A percentile compares a stretch with the other conserved stretches of the same genome.
phyloP scores from a whole-genome alignment of 352 stramenopile genomes.

The Aphanomyces invadans region DNA sequence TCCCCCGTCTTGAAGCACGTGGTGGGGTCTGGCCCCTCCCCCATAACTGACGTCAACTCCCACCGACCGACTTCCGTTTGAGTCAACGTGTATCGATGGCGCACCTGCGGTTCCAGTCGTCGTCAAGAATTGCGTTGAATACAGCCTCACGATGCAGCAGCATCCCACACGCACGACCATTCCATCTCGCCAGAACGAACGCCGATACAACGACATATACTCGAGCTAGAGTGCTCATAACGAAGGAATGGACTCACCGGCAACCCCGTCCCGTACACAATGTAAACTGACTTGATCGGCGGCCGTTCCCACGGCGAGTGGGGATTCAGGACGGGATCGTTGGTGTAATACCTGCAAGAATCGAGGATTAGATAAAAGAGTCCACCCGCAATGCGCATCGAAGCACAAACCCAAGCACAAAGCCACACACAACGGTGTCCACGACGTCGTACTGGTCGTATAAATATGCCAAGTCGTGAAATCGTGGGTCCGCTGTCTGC shows the following conservation, averaged over 20 bases:
- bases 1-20: conserved; percentile 69
- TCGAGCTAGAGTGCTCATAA: no score
- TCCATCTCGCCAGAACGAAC: no score
- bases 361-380: neutral
- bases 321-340: conserved; percentile 56
- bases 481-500: conserved; percentile 48
- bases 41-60: neutral
- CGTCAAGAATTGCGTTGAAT: no score
- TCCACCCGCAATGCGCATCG: no score
- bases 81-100: neutral
- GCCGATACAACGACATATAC: no score
- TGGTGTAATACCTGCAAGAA: conserved; percentile 50
- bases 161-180: no score
- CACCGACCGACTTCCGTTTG: neutral
- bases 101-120: neutral
- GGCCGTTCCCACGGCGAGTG: conserved; percentile 54
- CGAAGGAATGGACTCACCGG: no score
- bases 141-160: no score
- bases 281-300: conserved; percentile 64
- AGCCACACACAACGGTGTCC: neutral
- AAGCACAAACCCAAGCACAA: neutral
- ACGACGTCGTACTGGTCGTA: conserved; percentile 32
- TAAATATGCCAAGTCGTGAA: conserved; percentile 49
- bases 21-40: neutral
- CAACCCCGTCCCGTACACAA: conserved; percentile 69